Percentiles rank a stretch among this genome's conserved stretches.
phyloP scores from a whole-genome alignment of 2,329 filamentous ascomycete species.

The Alternaria burnsii region DNA sequence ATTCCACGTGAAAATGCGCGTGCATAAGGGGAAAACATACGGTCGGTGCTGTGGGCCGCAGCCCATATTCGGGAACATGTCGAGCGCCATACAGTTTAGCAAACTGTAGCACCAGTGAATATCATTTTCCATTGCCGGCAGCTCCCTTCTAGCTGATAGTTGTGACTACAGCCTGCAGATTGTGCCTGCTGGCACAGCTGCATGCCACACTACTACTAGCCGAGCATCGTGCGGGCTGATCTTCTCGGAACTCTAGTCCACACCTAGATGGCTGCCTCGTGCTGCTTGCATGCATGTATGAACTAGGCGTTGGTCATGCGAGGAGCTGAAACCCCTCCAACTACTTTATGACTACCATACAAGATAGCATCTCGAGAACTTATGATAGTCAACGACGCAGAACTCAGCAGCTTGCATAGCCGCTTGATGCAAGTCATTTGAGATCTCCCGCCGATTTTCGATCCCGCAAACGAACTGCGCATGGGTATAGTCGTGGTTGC shows the following conservation, averaged over 20 bases:
- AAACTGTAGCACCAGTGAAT: neutral
- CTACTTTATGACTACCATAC: neutral
- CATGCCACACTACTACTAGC: slow-evolving; percentile 12
- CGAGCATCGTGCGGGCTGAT: slow-evolving; percentile 6
- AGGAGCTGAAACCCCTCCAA: neutral
- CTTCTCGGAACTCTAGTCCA: slow-evolving; percentile 8
- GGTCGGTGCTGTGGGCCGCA: slow-evolving; percentile 2
- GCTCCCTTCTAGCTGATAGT: slow-evolving; percentile 9
- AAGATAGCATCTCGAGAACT: neutral
- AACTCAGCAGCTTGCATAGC: neutral
- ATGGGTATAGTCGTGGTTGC: neutral
- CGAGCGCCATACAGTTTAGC: neutral
- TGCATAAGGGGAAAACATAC: slow-evolving; percentile 8
- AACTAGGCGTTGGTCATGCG: slow-evolving; percentile 8
- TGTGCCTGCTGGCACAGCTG: slow-evolving; percentile 6
- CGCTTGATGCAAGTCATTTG: neutral
- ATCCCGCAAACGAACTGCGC: slow-evolving; percentile 2
- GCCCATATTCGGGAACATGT: slow-evolving; percentile 5
- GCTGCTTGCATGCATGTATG: slow-evolving; percentile 15
- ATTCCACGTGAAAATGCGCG: slow-evolving; percentile 22
- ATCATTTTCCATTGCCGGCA: slow-evolving; percentile 1
- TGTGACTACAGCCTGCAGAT: slow-evolving; percentile 1
- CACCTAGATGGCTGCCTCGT: slow-evolving; percentile 7
- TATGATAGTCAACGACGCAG: neutral
- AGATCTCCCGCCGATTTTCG: neutral